phyloP scores from a whole-genome alignment of 2,329 filamentous ascomycete genomes.

The Dactylellina haptotyla region DNA sequence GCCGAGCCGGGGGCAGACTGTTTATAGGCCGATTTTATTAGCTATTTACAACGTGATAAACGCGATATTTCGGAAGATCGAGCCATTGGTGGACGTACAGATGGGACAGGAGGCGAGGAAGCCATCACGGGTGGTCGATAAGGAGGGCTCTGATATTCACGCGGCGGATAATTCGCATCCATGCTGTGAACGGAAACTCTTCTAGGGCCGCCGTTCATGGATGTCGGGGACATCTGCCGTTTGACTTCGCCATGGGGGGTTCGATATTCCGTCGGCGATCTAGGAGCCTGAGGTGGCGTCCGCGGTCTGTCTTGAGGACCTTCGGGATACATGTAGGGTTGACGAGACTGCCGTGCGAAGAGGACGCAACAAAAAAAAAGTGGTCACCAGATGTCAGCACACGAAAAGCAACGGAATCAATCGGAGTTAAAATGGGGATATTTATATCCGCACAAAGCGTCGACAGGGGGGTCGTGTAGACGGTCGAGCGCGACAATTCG shows the following conservation, averaged over 20 bases:
- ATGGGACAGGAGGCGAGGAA: constrained; percentile 31
- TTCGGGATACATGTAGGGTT: constrained; percentile 50
- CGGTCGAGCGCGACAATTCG: constrained; percentile 15
- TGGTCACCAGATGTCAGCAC: constrained; percentile 5
- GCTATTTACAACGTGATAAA: constrained; percentile 28
- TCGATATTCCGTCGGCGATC: constrained; percentile 46
- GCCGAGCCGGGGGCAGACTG: constrained; percentile 43
- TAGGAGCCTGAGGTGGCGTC: constrained; percentile 49
- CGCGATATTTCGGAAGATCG: constrained; percentile 15
- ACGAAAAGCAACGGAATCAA: not conserved
- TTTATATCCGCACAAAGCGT: constrained; percentile 8
- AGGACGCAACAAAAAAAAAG: constrained; percentile 16
- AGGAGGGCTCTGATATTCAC: constrained; percentile 48
- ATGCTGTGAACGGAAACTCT: constrained; percentile 44
- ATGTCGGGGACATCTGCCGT: constrained; percentile 48
- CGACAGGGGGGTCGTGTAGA: not conserved
- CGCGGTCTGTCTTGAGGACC: constrained; percentile 43
- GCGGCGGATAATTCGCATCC: constrained; percentile 46
- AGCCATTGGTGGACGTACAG: constrained; percentile 24
- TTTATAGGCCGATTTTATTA: constrained; percentile 9
- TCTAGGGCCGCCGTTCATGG: constrained; percentile 40
- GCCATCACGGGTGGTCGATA: constrained; percentile 42
- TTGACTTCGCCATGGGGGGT: constrained; percentile 41
- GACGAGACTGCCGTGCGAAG: constrained; percentile 42
- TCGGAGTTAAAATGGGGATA: constrained; percentile 7